Conservation (phyloP, 805 yeast genomes). For the Ogataea dorogensis region DNA sequence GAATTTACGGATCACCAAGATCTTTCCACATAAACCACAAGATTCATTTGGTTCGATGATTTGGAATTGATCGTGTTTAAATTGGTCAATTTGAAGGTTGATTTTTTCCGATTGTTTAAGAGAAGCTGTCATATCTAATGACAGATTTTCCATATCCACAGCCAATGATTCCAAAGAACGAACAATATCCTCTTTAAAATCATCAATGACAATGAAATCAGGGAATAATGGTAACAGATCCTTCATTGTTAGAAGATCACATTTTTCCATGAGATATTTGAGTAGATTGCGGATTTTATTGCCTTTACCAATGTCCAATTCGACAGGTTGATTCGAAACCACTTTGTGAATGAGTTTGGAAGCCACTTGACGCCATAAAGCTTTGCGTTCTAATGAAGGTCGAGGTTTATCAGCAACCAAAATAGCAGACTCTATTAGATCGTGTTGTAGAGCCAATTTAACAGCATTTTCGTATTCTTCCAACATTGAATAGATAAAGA, state of each 20-base stretch:
- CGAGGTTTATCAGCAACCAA: conserved; percentile 53
- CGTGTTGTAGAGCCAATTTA: conserved; percentile 62
- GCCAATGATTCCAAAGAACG: conserved; percentile 75
- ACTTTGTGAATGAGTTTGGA: conserved; percentile 42
- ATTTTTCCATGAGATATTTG: conserved; percentile 40
- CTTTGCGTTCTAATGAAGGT: conserved; percentile 51
- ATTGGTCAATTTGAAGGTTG: conserved; percentile 52
- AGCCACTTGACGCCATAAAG: conserved; percentile 71
- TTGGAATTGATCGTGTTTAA: conserved; percentile 52
- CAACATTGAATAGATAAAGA: conserved; percentile 66
- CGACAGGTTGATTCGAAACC: conserved; percentile 28
- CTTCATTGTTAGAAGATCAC: conserved; percentile 61
- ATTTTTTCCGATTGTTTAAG: conserved; percentile 57
- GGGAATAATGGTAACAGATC: conserved; percentile 86
- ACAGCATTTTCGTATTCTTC: conserved; percentile 80
- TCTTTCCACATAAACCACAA: conserved; percentile 68
- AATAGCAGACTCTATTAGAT: conserved; percentile 57
- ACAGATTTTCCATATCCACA: conserved; percentile 57
- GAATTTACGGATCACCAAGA: conserved; percentile 71
- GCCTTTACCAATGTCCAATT: conserved; percentile 32
- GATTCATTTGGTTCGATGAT: conserved; percentile 81
- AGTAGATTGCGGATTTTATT: conserved; percentile 33
- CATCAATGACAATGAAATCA: conserved; percentile 75
- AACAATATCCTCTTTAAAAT: conserved; percentile 80
- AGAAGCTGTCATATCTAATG: conserved; percentile 75